A percentile compares a stretch with the other conserved stretches of the same genome.
These are phyloP conservation scores for Colletotrichum caudatum DNA, from an alignment of 2,329 filamentous ascomycete genomes.

Conservation along the genomic window DNA sequence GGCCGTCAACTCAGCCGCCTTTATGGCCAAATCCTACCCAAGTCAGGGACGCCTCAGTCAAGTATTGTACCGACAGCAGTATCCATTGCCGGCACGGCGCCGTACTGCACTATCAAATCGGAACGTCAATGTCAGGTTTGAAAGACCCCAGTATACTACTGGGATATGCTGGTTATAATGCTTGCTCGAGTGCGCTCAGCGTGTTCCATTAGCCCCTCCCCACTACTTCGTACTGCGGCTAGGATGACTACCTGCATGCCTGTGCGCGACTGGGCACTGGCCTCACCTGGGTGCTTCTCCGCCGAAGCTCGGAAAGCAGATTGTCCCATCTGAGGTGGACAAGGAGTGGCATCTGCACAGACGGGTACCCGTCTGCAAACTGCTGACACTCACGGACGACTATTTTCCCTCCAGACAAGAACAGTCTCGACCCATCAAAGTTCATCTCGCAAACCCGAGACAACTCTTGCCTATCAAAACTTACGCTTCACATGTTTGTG, in stretches of 20 bases:
- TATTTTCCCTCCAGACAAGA: not conserved
- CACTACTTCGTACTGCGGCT: conserved; percentile 7
- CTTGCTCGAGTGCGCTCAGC: not conserved
- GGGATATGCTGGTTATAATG: conserved; percentile 19
- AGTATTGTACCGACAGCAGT: not conserved
- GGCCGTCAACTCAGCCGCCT: conserved; percentile 11
- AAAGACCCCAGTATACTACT: conserved; percentile 1
- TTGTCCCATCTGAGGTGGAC: not conserved
- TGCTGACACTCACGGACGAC: conserved; percentile 27
- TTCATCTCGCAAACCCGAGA: conserved; percentile 13
- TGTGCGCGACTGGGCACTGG: conserved; percentile 7
- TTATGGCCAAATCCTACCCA: not conserved
- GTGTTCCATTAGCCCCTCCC: not conserved
- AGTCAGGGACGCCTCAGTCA: not conserved
- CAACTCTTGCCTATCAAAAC: conserved; percentile 24
- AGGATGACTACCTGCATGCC: conserved; percentile 8
- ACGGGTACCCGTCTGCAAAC: conserved; percentile 15
- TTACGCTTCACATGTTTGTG: not conserved
- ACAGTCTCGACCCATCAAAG: conserved; percentile 10
- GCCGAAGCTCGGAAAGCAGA: conserved; percentile 17
- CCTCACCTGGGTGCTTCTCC: conserved; percentile 2
- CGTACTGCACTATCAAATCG: conserved; percentile 20
- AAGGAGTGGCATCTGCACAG: conserved; percentile 32
- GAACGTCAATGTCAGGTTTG: conserved; percentile 22
- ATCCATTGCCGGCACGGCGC: conserved; percentile 15